Evolutionary conservation across 305 asterid genomes (phyloP).

Genomic region (Solanum hybrid): DNA sequence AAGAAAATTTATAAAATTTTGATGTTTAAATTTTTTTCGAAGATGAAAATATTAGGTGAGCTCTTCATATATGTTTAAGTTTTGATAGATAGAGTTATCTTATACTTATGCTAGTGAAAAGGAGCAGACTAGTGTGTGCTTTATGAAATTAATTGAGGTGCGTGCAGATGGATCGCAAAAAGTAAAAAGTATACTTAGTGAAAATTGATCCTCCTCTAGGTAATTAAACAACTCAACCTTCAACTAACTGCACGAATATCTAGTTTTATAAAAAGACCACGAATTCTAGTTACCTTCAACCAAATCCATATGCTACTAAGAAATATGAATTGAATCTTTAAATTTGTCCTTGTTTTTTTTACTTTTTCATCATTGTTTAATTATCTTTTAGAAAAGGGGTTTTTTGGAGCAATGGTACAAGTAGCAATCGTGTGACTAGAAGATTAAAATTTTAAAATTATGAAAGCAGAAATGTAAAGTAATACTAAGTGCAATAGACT

Average conservation of each 20-base stretch:
- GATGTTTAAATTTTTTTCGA: too few relatives aligned
- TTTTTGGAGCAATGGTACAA: background rate
- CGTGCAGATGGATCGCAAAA: fast-evolving
- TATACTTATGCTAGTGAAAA: too few relatives aligned
- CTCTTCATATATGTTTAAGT: too few relatives aligned
- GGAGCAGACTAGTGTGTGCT: too few relatives aligned
- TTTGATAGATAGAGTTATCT: too few relatives aligned
- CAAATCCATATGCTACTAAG: background rate
- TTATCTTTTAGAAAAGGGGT: background rate
- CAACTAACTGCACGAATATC: background rate
- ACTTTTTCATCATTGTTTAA: background rate
- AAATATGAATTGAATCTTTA: background rate
- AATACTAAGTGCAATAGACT: background rate
- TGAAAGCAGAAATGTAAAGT: too few relatives aligned
- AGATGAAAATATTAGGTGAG: too few relatives aligned
- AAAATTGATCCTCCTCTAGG: background rate
- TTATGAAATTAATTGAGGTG: background rate
- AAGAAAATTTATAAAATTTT: too few relatives aligned
- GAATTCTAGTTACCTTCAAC: background rate
- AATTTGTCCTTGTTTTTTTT: too few relatives aligned
- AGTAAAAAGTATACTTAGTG: background rate
- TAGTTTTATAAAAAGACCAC: background rate
- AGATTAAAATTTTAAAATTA: too few relatives aligned
- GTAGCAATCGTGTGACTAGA: background rate
- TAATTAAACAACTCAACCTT: background rate